These are phyloP conservation scores for Oryza longistaminata DNA, from an alignment of 176 grass and related monocot species.

Conservation along the genomic window DNA sequence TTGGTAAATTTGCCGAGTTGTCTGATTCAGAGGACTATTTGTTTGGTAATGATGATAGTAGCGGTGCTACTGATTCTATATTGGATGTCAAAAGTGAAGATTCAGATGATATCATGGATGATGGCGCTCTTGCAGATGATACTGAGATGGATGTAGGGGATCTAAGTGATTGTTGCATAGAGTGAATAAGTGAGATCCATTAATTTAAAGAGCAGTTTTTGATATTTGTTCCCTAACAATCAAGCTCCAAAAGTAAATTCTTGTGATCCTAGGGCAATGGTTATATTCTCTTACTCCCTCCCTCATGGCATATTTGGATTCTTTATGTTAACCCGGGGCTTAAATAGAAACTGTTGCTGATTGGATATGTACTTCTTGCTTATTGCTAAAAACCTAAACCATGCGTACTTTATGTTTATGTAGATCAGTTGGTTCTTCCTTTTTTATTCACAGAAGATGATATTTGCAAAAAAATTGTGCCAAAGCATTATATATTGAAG, in stretches of 20 bases:
- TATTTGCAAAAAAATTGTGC: neutral
- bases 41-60: constrained; percentile 22
- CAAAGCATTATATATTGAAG: neutral
- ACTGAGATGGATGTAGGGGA: constrained; percentile 61
- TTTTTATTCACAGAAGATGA: constrained; percentile 18
- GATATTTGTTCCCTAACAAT: neutral
- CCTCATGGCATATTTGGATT: neutral
- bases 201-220: neutral
- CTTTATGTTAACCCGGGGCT: constrained; percentile 5
- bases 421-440: neutral
- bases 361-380: neutral
- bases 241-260: neutral
- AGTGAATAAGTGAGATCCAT: constrained; percentile 30
- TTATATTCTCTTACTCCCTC: neutral
- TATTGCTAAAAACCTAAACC: neutral
- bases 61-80: constrained; percentile 18
- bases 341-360: neutral
- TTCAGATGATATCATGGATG: constrained; percentile 37
- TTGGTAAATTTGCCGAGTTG: constrained; percentile 28
- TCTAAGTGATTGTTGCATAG: constrained; percentile 43
- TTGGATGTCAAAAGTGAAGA: constrained; percentile 51
- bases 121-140: constrained; percentile 43
- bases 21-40: constrained; percentile 51
- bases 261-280: neutral
- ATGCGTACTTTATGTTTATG: neutral